A percentile compares a stretch with the other conserved stretches of the same genome.
These are phyloP conservation scores for Scytalidium lignicola DNA, from an alignment of 2,329 filamentous ascomycete genomes.

Conservation along the genomic window DNA sequence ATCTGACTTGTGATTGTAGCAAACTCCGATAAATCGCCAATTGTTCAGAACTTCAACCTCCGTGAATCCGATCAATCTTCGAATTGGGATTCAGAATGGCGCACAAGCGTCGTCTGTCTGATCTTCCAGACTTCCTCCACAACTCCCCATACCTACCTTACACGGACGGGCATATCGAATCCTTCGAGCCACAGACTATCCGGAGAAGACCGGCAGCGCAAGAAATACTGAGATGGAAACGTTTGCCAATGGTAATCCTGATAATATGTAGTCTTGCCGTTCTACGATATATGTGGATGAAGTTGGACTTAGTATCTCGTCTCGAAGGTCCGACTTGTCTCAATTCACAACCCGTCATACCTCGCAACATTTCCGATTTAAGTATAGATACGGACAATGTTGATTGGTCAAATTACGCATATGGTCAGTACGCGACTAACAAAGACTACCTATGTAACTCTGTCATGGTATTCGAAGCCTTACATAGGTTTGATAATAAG, in stretches of 20 bases:
- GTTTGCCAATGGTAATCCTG: background rate
- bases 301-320: background rate
- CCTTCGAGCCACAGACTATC: background rate
- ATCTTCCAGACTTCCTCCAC: conserved; percentile 18
- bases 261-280: background rate
- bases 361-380: background rate
- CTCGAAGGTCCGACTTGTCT: background rate
- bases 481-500: conserved; percentile 36
- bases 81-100: background rate
- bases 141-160: conserved; percentile 21
- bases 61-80: too few species aligned
- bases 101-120: conserved; percentile 1
- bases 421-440: conserved; percentile 45
- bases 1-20: too few species aligned
- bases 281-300: background rate
- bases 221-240: background rate
- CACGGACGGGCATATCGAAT: background rate
- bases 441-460: conserved; percentile 44
- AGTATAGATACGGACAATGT: conserved; percentile 12
- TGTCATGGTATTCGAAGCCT: conserved; percentile 43
- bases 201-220: background rate
- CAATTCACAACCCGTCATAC: background rate
- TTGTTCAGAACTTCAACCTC: too few species aligned
- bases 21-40: too few species aligned
- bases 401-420: conserved; percentile 41